phyloP scores from a whole-genome alignment of 1,284 basidiomycete genomes.

The Meripilus lineatus region DNA sequence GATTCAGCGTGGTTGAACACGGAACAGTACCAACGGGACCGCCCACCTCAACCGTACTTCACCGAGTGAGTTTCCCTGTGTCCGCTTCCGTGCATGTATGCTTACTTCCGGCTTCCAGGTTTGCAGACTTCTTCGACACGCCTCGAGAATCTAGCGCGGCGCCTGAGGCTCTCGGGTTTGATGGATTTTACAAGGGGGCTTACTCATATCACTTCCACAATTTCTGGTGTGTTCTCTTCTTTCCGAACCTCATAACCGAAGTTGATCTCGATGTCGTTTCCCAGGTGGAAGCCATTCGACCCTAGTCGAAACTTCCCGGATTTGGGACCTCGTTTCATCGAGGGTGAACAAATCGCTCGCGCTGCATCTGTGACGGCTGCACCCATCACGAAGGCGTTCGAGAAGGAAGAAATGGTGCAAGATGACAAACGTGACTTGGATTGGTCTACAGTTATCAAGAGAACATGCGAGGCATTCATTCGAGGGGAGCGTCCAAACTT shows the following conservation, averaged over 20 bases:
- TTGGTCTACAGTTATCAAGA: constrained; percentile 88
- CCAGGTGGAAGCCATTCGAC: constrained; percentile 93
- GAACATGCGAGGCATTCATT: constrained; percentile 87
- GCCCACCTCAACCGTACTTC: constrained; percentile 65
- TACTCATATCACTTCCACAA: constrained; percentile 70
- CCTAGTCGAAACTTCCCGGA: constrained; percentile 87
- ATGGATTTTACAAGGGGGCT: constrained; percentile 66
- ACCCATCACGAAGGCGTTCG: constrained; percentile 17
- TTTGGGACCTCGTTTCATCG: constrained; percentile 73
- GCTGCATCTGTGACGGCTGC: constrained; percentile 23
- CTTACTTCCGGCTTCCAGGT: constrained; percentile 31
- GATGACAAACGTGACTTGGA: constrained; percentile 72
- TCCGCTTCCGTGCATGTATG: constrained; percentile 6
- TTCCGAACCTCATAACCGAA: background rate
- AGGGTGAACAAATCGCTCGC: constrained; percentile 63
- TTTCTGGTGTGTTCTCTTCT: constrained; percentile 27
- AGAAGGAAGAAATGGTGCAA: constrained; percentile 34
- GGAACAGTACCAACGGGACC: constrained; percentile 59
- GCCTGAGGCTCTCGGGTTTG: constrained; percentile 55
- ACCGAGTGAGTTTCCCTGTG: constrained; percentile 40
- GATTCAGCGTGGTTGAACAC: constrained; percentile 68
- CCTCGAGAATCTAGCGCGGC: constrained; percentile 45
- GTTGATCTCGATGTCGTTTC: constrained; percentile 3
- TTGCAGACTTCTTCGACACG: constrained; percentile 59
- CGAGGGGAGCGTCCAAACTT: constrained; percentile 86